These are phyloP conservation scores for Mycena albidolilacea DNA, from an alignment of 768 basidiomycete genomes.

Conservation along the genomic window DNA sequence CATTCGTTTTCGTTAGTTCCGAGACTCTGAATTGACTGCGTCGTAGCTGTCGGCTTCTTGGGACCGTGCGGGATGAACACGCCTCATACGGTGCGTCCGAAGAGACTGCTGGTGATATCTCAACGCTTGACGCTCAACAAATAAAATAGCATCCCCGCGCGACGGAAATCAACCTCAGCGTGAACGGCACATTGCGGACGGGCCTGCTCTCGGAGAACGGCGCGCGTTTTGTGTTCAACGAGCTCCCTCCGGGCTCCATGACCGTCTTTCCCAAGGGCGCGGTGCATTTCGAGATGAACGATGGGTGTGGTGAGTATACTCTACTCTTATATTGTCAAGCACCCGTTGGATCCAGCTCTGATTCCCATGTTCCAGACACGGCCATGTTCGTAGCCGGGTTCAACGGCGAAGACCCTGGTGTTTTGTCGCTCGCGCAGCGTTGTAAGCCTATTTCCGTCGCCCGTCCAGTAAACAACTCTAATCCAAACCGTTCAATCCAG, in stretches of 20 bases:
- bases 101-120: background rate
- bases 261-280: constrained; percentile 38
- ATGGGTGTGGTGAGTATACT: constrained; percentile 31
- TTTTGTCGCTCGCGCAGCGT: constrained; percentile 36
- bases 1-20: too few relatives aligned
- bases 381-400: constrained; percentile 38
- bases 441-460: constrained; percentile 26
- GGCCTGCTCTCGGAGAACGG: constrained; percentile 40
- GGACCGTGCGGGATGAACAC: constrained; percentile 37
- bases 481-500: constrained; percentile 22
- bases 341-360: constrained; percentile 41
- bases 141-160: constrained; percentile 34
- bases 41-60: constrained; percentile 35
- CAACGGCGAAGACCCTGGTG: constrained; percentile 35
- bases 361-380: constrained; percentile 36
- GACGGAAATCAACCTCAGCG: constrained; percentile 40
- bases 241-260: constrained; percentile 35
- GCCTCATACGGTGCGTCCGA: constrained; percentile 27
- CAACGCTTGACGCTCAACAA: background rate
- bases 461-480: background rate
- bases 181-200: constrained; percentile 40
- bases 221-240: constrained; percentile 38
- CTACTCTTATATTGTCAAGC: background rate
- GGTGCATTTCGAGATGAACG: constrained; percentile 41
- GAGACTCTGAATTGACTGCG: background rate